Base-by-base conservation (phyloP, 192 early-diverging fungal genomes). In the Lobosporangium transversale region DNA sequence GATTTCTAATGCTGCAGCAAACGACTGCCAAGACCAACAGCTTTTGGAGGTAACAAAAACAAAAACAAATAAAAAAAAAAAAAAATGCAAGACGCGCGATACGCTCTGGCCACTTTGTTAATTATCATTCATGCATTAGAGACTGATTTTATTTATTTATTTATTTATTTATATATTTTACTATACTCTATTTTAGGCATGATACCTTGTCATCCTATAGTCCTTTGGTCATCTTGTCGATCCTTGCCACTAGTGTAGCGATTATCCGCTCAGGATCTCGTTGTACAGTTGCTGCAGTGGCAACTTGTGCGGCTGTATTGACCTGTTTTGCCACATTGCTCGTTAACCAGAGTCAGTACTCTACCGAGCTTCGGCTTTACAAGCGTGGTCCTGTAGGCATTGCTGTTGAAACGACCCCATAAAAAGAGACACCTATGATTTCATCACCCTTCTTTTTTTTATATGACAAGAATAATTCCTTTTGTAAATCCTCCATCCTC, bases 321-420 rank as follows among this genome's bases (percentile, higher is more conserved):
- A 67, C 59, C 9, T 76, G 73, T 31, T 76, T 76, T 55, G 73
- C 65, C 20, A 76, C 73, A 0, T 26, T 67, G 29, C 66, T 67
- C 24, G 53, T 62, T 29, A 66, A 62, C 47, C 62, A 75, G 26
- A 65, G 60, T 17, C 36, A 31, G 1, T 73, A 73, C 56, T 32
- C 37, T 5, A 14, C 69, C 23, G 62, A 73, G 37, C 44, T 73
- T 18, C 61, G 36, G 11, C 27, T 70, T 9, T 54, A 61, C 29
- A 58, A 58, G 27, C 43, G 36, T 12, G 27, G 8, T 11, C 56
- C 33, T n/a, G n/a, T n/a, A n/a, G n/a, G n/a, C n/a, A n/a, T n/a
- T n/a, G n/a, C n/a, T n/a, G n/a, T n/a, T n/a, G n/a, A n/a, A n/a
- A n/a, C n/a, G n/a, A n/a, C n/a, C n/a, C n/a, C n/a, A 40, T 40